These are phyloP conservation scores for Scedosporium minutisporum DNA, from an alignment of 2,329 filamentous ascomycete species.

Conservation along the genomic window DNA sequence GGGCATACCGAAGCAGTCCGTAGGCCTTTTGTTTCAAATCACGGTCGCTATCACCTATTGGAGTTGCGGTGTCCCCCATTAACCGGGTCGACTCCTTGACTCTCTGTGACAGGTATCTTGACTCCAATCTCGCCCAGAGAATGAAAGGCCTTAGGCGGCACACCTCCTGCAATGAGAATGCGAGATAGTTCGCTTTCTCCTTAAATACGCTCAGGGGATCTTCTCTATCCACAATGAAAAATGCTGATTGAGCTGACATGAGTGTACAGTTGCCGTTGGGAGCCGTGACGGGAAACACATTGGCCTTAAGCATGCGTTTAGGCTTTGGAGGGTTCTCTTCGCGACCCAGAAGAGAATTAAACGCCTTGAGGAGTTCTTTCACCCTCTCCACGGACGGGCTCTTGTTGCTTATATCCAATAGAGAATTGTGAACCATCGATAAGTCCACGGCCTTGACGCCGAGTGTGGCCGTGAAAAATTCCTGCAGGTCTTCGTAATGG, in stretches of 20 bases:
- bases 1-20: slow-evolving; percentile 17
- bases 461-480: background rate
- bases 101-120: slow-evolving; percentile 17
- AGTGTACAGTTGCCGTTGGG: background rate
- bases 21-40: slow-evolving; percentile 17
- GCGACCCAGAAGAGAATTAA: background rate
- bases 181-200: slow-evolving; percentile 17
- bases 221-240: slow-evolving; percentile 19
- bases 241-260: background rate
- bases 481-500: background rate
- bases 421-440: background rate
- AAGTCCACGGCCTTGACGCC: background rate
- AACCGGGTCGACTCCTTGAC: slow-evolving; percentile 19
- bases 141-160: slow-evolving; percentile 16
- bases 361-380: background rate
- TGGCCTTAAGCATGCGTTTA: background rate
- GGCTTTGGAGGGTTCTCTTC: background rate
- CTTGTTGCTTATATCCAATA: background rate
- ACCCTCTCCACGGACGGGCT: background rate
- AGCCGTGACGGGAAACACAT: background rate
- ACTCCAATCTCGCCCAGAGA: slow-evolving; percentile 18
- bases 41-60: slow-evolving; percentile 11
- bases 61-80: slow-evolving; percentile 3
- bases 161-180: slow-evolving; percentile 20
- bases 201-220: slow-evolving; percentile 13